Evolutionary conservation across 2,329 filamentous ascomycete genomes (phyloP), one percentile per base, ranked within the genome.

Genomic region (Proliferodiscus dingleyae): DNA sequence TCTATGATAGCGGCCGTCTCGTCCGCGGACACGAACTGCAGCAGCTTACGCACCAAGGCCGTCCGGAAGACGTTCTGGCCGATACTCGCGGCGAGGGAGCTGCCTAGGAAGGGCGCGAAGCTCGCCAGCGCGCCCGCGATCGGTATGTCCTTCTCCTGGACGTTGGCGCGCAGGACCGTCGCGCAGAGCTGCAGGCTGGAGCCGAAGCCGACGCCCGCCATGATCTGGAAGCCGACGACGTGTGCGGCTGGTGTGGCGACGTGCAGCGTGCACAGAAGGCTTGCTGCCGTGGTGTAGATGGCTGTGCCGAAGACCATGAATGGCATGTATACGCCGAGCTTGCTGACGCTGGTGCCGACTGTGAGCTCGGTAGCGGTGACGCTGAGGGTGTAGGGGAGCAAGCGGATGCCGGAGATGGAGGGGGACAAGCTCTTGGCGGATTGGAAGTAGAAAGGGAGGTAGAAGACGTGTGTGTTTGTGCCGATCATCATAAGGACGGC

Each of bases 161-260:
- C 64, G 0, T 74, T 70, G 1, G 74, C 71, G 54, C 80, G 76
- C 10, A 75, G 68, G 4, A 77, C 77, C 15, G 82, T 71, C 43
- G 68, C 68, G 19, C 73, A 66, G 1, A 75, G 69, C 54, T 81
- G 77, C 69, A 83, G 76, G 9, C 74, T 74, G 22, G 74, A 66
- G 2, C 79, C 79, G 5, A 75, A 68, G 28, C 77, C 77, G 5
- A 76, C 63, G 22, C 75, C 78, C 18, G 68, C 65, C n/a, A 81
- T 54, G 38, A 78, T 71, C 55, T 78, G 76, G 59, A 73, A 79
- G 18, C 75, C 75, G 49, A 79, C 73, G 73, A 75, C 78, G 28
- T 68, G 15, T 61, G 58, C 39, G 16, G 28, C 22, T 2, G 18
- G 15, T 10, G 42, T 49, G 10, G 34, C 36, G n/a, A 41, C 22